Evolutionary conservation across 495 filamentous ascomycete species (phyloP), one percentile per base, ranked within the genome.

Genomic region (Penicillium fimorum): DNA sequence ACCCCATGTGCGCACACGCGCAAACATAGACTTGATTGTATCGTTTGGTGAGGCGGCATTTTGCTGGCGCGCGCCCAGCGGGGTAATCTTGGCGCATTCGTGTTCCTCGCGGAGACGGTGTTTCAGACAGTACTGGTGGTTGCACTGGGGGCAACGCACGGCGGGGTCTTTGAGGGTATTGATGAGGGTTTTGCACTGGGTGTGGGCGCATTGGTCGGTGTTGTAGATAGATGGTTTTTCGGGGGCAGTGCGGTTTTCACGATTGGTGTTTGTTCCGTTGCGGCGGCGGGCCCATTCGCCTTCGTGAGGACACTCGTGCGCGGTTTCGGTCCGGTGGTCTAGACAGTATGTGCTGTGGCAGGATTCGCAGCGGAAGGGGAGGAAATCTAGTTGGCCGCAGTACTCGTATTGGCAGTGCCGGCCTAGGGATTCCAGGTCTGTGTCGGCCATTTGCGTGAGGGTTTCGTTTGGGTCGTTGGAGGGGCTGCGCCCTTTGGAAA

Each of bases 321-420:
- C 76, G 47, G 83, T 82, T 73, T 97, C 93, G 66, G 85, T 88
- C 51, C 94, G 90, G 81, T 98, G 94, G 69, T 97, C 91, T 66
- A 95, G 88, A 70, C 94, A 98, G 80, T 85, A 98, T 46, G 87
- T 95, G 45, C 86, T 81, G 63, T 74, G 77, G 65, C 94, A 98
- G 68, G 87, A 92, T 72, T 94, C 88, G 80, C 94, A 98, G 61
- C 84, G 81, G 76, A 97, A 98, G 38, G 94, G 94, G 11, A 98
- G 87, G 76, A 97, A 97, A 76, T 97, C 95, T 45, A 97, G 89
- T 66, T 89, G 87, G 69, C 92, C 85, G 82, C 94, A 98, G 80
- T 90, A 92, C 60, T 84, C 74, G 75, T 88, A 86, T 73, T 97
- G 85, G 80, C 94, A 98, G 77, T 96, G 91, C 52, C 85, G 83